These are phyloP conservation scores for Magnolia officinalis DNA, from an alignment of 164 flowering plant genomes.

Conservation along the genomic window DNA sequence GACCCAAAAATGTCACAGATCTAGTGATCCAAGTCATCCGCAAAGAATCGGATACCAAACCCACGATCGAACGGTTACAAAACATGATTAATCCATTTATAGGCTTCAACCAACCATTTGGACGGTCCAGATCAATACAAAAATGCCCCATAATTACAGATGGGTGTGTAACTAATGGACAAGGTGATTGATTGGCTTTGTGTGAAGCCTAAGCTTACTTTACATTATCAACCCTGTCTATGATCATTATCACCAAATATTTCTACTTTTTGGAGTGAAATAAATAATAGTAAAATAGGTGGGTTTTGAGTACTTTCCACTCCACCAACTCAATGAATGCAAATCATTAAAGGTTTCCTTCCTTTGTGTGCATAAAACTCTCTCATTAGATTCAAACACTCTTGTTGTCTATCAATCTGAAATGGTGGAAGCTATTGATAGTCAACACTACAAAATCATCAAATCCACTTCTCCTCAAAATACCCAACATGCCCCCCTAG, in stretches of 20 bases:
- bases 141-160: too few relatives aligned
- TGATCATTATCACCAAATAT: background rate
- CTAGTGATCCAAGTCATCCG: too few relatives aligned
- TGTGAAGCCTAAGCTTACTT: background rate
- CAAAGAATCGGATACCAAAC: too few relatives aligned
- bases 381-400: conserved; percentile 1
- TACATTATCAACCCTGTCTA: background rate
- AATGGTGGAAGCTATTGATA: background rate
- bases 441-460: conserved; percentile 3
- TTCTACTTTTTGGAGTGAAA: background rate
- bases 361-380: conserved; percentile 14
- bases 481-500: background rate
- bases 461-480: background rate
- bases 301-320: conserved; percentile 25
- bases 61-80: too few relatives aligned
- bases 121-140: too few relatives aligned
- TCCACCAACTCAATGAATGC: conserved; percentile 34
- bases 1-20: too few relatives aligned
- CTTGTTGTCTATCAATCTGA: background rate
- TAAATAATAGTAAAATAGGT: background rate
- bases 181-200: background rate
- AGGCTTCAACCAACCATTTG: too few relatives aligned
- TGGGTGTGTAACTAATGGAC: too few relatives aligned
- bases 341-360: conserved; percentile 21
- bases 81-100: too few relatives aligned